These are phyloP conservation scores for Teunomyces kruisii DNA, from an alignment of 805 yeast species.

Conservation along the genomic window DNA sequence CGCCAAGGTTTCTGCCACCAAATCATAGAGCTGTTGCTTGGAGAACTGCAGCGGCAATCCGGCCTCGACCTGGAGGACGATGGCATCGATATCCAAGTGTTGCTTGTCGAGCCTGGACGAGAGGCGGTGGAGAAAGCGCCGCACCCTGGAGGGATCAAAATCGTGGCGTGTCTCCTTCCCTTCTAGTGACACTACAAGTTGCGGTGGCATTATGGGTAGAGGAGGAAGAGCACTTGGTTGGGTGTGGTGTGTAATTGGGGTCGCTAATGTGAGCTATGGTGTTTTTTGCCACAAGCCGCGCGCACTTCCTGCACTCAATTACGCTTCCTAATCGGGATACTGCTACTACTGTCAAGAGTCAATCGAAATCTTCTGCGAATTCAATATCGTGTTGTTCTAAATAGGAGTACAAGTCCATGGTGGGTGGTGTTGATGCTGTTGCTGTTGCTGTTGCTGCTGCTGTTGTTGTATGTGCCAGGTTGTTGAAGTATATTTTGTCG, in stretches of 20 bases:
- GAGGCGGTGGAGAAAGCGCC: slow-evolving; percentile 7
- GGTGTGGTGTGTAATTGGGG: not conserved
- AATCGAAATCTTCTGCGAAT: too few species aligned
- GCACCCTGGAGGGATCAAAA: slow-evolving; percentile 3
- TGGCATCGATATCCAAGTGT: slow-evolving; percentile 8
- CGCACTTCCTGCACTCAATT: slow-evolving; percentile 2
- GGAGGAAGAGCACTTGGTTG: not conserved
- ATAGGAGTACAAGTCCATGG: not conserved
- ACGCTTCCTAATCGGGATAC: not conserved
- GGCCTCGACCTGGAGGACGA: slow-evolving; percentile 8
- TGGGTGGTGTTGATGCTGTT: too few species aligned
- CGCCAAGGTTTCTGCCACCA: slow-evolving; percentile 35
- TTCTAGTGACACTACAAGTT: not conserved
- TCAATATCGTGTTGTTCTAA: not conserved
- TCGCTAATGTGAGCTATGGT: too few species aligned
- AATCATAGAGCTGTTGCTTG: slow-evolving; percentile 23
- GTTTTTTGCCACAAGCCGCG: not conserved
- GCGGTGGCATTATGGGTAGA: not conserved
- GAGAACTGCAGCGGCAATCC: slow-evolving; percentile 13
- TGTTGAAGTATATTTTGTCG: not conserved
- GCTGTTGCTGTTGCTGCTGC: too few species aligned
- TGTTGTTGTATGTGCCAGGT: too few species aligned
- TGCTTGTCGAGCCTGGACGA: slow-evolving; percentile 7
- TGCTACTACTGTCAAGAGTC: too few species aligned
- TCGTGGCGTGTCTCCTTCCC: not conserved